These are phyloP conservation scores for Colletotrichum liaoningense DNA, from an alignment of 2,329 filamentous ascomycete genomes.

Conservation along the genomic window DNA sequence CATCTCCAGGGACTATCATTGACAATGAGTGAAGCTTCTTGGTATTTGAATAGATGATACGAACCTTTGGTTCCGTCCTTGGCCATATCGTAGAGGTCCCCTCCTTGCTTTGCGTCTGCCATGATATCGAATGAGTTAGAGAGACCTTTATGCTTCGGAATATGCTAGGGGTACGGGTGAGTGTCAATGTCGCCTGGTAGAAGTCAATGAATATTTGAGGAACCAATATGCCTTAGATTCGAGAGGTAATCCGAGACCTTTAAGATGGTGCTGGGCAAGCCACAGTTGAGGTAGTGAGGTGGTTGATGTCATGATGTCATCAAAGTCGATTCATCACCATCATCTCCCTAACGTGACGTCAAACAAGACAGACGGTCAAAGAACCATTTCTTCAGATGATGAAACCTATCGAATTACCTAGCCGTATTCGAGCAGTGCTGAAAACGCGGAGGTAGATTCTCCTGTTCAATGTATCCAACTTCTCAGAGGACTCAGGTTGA, in stretches of 20 bases:
- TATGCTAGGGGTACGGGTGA: background rate
- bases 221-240: too few species aligned
- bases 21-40: background rate
- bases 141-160: background rate
- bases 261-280: background rate
- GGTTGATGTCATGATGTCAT: conserved; percentile 23
- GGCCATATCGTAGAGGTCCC: conserved; percentile 13
- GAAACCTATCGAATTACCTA: background rate
- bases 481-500: background rate
- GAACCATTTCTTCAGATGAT: background rate
- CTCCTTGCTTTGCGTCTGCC: conserved; percentile 14
- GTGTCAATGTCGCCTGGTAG: background rate
- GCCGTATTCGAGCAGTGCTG: background rate
- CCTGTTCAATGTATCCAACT: background rate
- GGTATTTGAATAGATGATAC: rapidly evolving
- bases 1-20: background rate
- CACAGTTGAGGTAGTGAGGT: background rate
- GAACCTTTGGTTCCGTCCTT: conserved; percentile 15
- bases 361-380: background rate
- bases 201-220: too few species aligned
- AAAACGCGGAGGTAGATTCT: background rate
- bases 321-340: background rate
- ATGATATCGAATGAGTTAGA: background rate
- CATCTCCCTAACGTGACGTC: background rate
- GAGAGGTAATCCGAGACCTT: too few species aligned